These are phyloP conservation scores for Neurospora sp. DNA, from an alignment of 495 filamentous ascomycete genomes.

Conservation along the genomic window DNA sequence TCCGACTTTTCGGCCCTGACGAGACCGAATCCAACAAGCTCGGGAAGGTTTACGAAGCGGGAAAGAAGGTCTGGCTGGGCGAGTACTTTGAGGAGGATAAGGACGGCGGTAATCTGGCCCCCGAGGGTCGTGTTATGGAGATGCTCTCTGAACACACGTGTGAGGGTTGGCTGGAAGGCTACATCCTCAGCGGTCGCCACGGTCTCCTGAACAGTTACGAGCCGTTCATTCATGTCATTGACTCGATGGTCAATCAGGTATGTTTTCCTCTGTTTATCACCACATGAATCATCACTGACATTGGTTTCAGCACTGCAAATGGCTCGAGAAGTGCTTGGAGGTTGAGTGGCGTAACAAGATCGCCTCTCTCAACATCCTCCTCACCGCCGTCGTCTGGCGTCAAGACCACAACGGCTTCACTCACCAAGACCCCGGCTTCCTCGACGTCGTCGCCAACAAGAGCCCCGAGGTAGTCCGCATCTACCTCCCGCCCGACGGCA, in stretches of 20 bases:
- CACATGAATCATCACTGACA: conserved; percentile 5
- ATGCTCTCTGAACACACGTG: conserved; percentile 67
- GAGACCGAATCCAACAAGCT: conserved; percentile 74
- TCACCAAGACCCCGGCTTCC: conserved; percentile 68
- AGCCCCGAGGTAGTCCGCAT: conserved; percentile 65
- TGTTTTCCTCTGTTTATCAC: conserved; percentile 1
- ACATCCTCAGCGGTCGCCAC: conserved; percentile 59
- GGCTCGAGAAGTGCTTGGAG: conserved; percentile 66
- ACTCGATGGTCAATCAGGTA: conserved; percentile 64
- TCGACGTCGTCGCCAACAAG: conserved; percentile 67
- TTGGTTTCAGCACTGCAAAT: conserved; percentile 54
- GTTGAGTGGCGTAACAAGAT: conserved; percentile 60
- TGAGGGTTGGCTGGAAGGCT: conserved; percentile 70
- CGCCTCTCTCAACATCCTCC: conserved; percentile 61
- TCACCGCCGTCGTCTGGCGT: conserved; percentile 65
- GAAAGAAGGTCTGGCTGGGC: conserved; percentile 68
- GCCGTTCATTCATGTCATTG: conserved; percentile 69
- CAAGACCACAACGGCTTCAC: conserved; percentile 77
- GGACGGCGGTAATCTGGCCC: conserved; percentile 57
- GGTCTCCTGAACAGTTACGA: conserved; percentile 69
- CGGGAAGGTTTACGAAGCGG: conserved; percentile 51
- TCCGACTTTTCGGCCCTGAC: conserved; percentile 65
- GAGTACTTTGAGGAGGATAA: conserved; percentile 63
- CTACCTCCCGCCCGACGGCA: conserved; percentile 66
- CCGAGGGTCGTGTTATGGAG: conserved; percentile 61